Evolutionary conservation across 1,139 yeast genomes (phyloP), one percentile per base, ranked within the genome.

Genomic region (Suhomyces ambrosiae): DNA sequence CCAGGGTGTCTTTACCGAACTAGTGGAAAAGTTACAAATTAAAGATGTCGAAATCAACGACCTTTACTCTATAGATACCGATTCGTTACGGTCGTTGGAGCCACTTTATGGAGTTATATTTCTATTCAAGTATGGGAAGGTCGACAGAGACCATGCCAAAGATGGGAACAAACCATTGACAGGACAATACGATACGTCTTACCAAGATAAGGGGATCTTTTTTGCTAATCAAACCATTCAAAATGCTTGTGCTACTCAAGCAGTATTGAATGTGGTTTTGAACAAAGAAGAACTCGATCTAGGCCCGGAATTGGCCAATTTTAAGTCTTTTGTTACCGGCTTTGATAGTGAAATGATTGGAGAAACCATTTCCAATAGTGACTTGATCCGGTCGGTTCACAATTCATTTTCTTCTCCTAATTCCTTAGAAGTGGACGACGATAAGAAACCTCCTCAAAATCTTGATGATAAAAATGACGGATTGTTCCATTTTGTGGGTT

Each of bases 161-260:
- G 37, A 50, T 30, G 60, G 56, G 2, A 56, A 63, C 41, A 40
- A 42, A 37, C 79, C 79, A 7, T 46, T 67, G 12, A 67, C 62
- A 32, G 85, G 84, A 0, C 56, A 47, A 7, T 78, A 71, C 47
- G 80, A 74, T 43, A 46, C 47, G 1, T 58, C 64, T 2, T 70
- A 68, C 44, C 65, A 61, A 33, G 54, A 58, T 1, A 53, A 63
- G 5, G 61, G 60, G 6, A 55, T 79, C 9, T 82, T 80, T 54
- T 82, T 82, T 54, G 87, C 87, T 5, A 73, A 72, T 38, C 89
- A 82, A 54, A 76, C 78, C 24, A 79, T 82, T 35, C 82, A 79
- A 48, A 80, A 82, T 52, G 87, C 89, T 1, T 82, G 89, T 58
- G 89, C 85, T n/a, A 82, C 89, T 1, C 86, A 79, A 51, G 89